A percentile compares a stretch with the other conserved stretches of the same genome.
Evolutionary conservation across 1,139 yeast genomes (phyloP).

Genomic region (Kurtzmaniella quercitrusa): DNA sequence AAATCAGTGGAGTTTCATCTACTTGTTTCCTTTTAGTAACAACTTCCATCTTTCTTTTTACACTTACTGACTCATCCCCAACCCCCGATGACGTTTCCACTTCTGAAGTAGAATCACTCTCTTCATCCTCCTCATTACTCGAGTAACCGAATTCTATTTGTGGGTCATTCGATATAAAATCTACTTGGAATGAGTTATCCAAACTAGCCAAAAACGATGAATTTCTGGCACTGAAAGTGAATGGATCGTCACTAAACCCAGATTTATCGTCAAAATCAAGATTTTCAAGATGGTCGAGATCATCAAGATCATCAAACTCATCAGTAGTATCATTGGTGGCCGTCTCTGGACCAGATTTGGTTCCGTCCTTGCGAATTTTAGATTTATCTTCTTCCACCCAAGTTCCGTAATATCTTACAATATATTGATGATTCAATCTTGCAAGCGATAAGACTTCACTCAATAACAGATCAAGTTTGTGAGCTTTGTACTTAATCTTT

Average conservation of each 20-base stretch:
- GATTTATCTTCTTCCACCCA: slow-evolving; percentile 72
- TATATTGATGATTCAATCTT: slow-evolving; percentile 88
- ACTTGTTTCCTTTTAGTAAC: neutral
- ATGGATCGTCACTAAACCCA: slow-evolving; percentile 6
- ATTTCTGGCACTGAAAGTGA: slow-evolving; percentile 15
- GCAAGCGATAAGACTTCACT: slow-evolving; percentile 92
- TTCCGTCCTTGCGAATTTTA: neutral
- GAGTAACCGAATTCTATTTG: slow-evolving; percentile 56
- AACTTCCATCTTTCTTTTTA: neutral
- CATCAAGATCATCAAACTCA: slow-evolving; percentile 17
- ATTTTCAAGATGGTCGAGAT: slow-evolving; percentile 9
- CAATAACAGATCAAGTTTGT: slow-evolving; percentile 72
- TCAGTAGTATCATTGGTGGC: slow-evolving; percentile 9
- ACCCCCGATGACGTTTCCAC: slow-evolving; percentile 8
- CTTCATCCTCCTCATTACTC: slow-evolving; percentile 24
- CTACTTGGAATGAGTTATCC: slow-evolving; percentile 45
- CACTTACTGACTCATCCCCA: neutral
- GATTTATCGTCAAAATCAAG: neutral
- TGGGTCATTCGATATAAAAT: slow-evolving; percentile 64
- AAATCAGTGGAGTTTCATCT: slow-evolving; percentile 24
- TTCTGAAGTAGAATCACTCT: slow-evolving; percentile 19
- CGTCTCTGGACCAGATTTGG: slow-evolving; percentile 8
- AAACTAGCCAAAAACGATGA: slow-evolving; percentile 27
- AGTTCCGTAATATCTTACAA: slow-evolving; percentile 92
- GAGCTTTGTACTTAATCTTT: slow-evolving; percentile 78